Evolutionary conservation across 495 filamentous ascomycete genomes (phyloP), one percentile per base, ranked within the genome.

Genomic region (Barbatosphaeria neglecta): DNA sequence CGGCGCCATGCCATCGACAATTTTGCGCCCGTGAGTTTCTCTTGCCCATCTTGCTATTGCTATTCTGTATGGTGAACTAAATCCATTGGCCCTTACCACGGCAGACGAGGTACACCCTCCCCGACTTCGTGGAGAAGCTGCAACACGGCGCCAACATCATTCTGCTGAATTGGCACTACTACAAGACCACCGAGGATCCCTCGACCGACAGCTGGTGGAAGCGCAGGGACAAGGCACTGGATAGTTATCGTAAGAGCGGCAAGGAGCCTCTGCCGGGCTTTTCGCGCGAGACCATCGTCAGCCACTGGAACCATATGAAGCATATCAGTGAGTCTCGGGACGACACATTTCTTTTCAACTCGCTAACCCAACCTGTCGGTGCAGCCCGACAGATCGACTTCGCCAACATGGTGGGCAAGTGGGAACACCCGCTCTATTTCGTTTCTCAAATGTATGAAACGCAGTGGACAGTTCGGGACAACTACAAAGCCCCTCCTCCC

Each of bases 151-250:
- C 58, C 16, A 61, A 63, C 31, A 56, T 60, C 27, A 50, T 63
- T 38, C 56, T 65, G 1, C 40, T 45, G 37, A 58, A 65, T n/a
- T 65, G 62, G 62, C 60, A 63, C 31, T 65, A 63, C 25, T 65
- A 60, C 38, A 61, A 59, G 22, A 23, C 19, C 48, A 58, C 7
- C 47, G 57, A 22, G 9, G 49, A 62, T 16, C 37, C 41, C 10
- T 44, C 44, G 27, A 37, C 10, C 27, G 49, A 50, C 6, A 45
- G 7, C 4, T 44, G 37, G 23, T 45, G 51, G 17, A 45, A 52
- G 27, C 41, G 47, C 1, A 51, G 48, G 41, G 52, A 50, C 19
- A 43, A 45, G 15, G 46, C 37, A 13, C 40, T 53, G 31, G 22
- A 22, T 7, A 25, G 9, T 22, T 6, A n/a, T 7, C 20, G 20